Conservation (phyloP, 345 rosid species). For the Eucalyptus sideroxylon region DNA sequence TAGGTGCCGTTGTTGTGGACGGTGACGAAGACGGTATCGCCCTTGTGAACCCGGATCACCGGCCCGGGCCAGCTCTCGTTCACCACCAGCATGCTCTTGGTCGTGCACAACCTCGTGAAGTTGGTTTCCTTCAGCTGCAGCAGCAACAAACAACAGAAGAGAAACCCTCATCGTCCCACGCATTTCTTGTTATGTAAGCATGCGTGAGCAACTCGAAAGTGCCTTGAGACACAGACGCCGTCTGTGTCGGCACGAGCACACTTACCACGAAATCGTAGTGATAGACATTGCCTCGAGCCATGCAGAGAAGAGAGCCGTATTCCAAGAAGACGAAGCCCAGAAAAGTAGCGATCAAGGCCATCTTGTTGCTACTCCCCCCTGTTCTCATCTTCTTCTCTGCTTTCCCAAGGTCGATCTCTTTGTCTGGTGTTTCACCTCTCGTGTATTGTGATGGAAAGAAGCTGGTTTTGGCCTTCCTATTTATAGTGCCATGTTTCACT, state of each 20-base stretch:
- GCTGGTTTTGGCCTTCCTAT: not conserved
- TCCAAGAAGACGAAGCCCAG: not conserved
- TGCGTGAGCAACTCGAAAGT: not conserved
- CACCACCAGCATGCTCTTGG: conserved; percentile 14
- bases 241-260: not conserved
- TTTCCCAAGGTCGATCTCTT: not conserved
- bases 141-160: not conserved
- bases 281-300: not conserved
- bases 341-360: not conserved
- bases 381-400: not conserved
- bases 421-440: not conserved
- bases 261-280: not conserved
- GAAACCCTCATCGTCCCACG: not conserved
- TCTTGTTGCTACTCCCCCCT: not conserved
- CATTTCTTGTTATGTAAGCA: not conserved
- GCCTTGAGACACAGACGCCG: not conserved
- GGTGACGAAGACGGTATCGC: conserved; percentile 2
- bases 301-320: not conserved
- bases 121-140: conserved; percentile 13
- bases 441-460: not conserved
- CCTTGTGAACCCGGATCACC: not conserved
- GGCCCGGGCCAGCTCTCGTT: conserved; percentile 24
- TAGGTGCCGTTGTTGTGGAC: conserved; percentile 6
- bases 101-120: conserved; percentile 12
- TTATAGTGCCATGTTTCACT: not conserved